These are phyloP conservation scores for Hyphopichia khmerensis DNA, from an alignment of 1,139 yeast species.

Conservation along the genomic window DNA sequence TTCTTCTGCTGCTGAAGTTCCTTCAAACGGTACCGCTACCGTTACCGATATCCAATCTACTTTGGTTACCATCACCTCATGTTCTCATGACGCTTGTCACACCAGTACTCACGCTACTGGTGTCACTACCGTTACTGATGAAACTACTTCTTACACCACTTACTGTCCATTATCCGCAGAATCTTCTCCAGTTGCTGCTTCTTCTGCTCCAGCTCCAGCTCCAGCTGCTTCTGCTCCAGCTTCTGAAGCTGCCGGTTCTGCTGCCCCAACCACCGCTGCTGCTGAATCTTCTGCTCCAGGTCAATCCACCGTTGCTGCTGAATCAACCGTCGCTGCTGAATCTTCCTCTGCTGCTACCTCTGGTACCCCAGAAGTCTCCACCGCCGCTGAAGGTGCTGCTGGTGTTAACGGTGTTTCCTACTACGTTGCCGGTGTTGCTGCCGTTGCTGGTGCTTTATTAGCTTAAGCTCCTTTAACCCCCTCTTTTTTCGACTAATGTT, in stretches of 20 bases:
- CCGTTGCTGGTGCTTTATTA: constrained; percentile 6
- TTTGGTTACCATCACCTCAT: constrained; percentile 34
- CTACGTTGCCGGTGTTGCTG: constrained; percentile 5
- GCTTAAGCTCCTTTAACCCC: constrained; percentile 1
- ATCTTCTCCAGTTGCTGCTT: constrained; percentile 7
- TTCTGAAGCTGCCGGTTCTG: constrained; percentile 8
- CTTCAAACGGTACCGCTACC: constrained; percentile 25
- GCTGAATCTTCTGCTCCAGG: constrained; percentile 10
- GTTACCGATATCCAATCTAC: constrained; percentile 30
- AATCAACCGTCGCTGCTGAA: constrained; percentile 3
- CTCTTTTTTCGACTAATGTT: neutral
- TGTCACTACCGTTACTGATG: constrained; percentile 22
- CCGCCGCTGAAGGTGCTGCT: constrained; percentile 12
- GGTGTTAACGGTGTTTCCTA: constrained; percentile 3
- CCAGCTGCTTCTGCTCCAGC: constrained; percentile 7
- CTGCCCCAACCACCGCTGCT: constrained; percentile 5
- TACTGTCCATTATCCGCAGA: constrained; percentile 19
- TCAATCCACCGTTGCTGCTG: constrained; percentile 3
- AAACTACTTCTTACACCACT: constrained; percentile 21
- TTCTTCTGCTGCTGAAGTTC: constrained; percentile 7
- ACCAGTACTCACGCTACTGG: constrained; percentile 26
- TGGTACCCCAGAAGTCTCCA: constrained; percentile 7
- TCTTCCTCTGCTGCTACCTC: constrained; percentile 3
- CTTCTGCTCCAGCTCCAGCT: constrained; percentile 8
- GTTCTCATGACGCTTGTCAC: constrained; percentile 27